Conservation (phyloP, 108 stramenopile species). For the Cylindrotheca fusiformis region DNA sequence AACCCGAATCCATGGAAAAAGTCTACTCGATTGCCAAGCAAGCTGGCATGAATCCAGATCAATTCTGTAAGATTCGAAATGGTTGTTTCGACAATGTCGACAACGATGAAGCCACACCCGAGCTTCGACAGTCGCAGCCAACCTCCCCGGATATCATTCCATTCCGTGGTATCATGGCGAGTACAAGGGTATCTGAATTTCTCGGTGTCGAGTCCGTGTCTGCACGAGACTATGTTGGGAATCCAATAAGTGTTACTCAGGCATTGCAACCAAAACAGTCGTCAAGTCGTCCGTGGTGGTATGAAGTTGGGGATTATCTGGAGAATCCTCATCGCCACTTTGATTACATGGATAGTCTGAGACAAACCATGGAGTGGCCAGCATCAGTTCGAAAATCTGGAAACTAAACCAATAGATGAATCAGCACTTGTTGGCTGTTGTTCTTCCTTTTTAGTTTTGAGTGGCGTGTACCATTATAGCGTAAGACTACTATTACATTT, state of each 20-base stretch:
- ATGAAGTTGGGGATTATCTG: constrained; percentile 84
- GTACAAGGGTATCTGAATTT: constrained; percentile 80
- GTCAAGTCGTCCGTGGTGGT: constrained; percentile 72
- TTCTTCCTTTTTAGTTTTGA: no score
- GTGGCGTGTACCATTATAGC: no score
- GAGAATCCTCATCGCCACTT: constrained; percentile 88
- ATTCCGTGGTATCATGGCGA: constrained; percentile 80
- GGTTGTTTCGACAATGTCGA: constrained; percentile 67
- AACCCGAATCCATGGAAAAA: constrained; percentile 72
- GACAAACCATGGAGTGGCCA: constrained; percentile 79
- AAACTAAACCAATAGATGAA: no score
- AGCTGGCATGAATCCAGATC: constrained; percentile 89
- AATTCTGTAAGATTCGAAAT: constrained; percentile 91
- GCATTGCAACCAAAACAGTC: constrained; percentile 22
- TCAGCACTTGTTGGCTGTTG: no score
- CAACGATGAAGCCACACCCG: constrained; percentile 1
- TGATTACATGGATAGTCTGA: constrained; percentile 69
- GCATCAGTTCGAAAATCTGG: constrained; percentile 49
- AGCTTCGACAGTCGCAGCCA: not conserved
- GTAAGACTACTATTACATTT: no score
- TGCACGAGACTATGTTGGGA: constrained; percentile 46
- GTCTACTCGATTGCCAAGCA: constrained; percentile 86
- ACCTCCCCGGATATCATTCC: constrained; percentile 31
- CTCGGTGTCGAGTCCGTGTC: constrained; percentile 89
- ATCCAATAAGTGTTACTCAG: constrained; percentile 2